Evolutionary conservation across 208 protist genomes (phyloP).

Genomic region (Trichomonas vaginalis): DNA sequence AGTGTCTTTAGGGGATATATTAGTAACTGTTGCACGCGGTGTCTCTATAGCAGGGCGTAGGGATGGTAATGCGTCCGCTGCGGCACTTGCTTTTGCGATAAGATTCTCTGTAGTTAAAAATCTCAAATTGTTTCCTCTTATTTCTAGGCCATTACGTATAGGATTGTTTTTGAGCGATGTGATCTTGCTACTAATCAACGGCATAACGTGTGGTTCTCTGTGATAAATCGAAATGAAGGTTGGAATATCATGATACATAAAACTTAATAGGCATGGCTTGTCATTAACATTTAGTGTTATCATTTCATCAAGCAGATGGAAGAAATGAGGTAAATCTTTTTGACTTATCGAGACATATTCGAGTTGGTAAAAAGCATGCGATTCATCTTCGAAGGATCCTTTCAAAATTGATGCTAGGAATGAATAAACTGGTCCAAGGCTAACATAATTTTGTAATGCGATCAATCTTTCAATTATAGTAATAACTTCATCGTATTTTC

Average conservation of each 20-base stretch:
- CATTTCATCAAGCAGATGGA: not conserved
- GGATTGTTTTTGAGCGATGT: not conserved
- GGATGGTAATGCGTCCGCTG: not conserved
- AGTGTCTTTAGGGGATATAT: not conserved
- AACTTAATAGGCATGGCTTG: not conserved
- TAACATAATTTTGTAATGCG: not conserved
- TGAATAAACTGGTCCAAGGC: not conserved
- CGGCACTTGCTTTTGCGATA: not conserved
- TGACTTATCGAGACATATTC: not conserved
- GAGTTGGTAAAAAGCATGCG: not conserved
- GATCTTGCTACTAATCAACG: not conserved
- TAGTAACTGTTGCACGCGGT: not conserved
- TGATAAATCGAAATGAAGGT: not conserved
- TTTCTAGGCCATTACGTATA: not conserved
- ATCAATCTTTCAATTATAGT: not conserved
- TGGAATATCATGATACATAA: not conserved
- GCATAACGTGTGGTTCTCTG: not conserved
- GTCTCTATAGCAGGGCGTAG: not conserved
- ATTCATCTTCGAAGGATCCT: not conserved
- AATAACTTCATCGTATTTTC: not conserved
- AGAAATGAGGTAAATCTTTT: not conserved
- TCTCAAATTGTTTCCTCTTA: not conserved
- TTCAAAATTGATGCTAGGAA: not conserved
- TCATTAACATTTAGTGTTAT: not conserved
- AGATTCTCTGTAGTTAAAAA: not conserved